Base-by-base conservation (phyloP, 2,329 filamentous ascomycete species). In the Chalaropsis ovoidea region DNA sequence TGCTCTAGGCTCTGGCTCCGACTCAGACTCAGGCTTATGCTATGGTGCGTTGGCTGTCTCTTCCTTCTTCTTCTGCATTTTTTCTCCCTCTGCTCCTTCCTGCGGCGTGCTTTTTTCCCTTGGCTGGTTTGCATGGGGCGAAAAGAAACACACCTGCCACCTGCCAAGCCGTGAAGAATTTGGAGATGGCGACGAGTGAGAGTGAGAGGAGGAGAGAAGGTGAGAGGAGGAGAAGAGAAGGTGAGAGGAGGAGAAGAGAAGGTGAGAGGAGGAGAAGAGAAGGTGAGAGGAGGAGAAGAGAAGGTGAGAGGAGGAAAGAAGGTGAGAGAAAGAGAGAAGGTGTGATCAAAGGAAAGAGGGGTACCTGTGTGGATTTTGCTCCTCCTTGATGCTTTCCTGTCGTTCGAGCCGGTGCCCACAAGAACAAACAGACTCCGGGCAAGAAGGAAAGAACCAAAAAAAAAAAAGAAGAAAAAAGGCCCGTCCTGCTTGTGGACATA, bases 111-210 rank as follows among this genome's bases (percentile, higher is more conserved):
- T 31, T 31, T 31, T 31, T 31, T 5, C 3, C 7, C 17, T 43
- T 13, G 42, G 22, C 27, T 56, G 22, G 22, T 13, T 56, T 56
- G 52, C 22, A 56, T 56, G 52, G 27, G 52, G 52, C 52, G 24
- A 56, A 56, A 31, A 31, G 52, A 31, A 56, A 35, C 52, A 56
- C 52, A 56, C 52, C 52, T 56, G 52, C 52, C 52, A 35, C 52
- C 52, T 56, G 52, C 52, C 52, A 56, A 56, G 52, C 24, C 52
- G 24, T 56, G 52, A 56, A 56, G 52, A 56, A 56, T 56, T 56
- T 56, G 52, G 24, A 56, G 49, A 54, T 31, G 49, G 19, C 6
- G 0, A 45, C 15, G 1, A 52, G 47, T 3, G 22, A 24, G 1
- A 27, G 10, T 10, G 22, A 3, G 22, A 52, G 22, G 22, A 17